These are phyloP conservation scores for Amesomyces nigricolor DNA, from an alignment of 2,329 filamentous ascomycete species.

Conservation along the genomic window DNA sequence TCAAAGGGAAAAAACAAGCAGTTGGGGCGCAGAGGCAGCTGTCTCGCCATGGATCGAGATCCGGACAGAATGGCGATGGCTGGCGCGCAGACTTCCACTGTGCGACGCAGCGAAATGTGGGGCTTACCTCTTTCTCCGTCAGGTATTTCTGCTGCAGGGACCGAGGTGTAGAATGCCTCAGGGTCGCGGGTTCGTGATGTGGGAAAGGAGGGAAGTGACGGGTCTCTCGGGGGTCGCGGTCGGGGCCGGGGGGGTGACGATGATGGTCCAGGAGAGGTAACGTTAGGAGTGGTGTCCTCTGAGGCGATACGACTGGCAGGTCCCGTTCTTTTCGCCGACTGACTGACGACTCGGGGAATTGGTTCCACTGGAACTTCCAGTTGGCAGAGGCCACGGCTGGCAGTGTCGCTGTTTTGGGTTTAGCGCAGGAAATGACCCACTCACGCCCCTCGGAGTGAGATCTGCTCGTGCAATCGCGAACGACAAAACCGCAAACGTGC, in stretches of 20 bases:
- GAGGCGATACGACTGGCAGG: constrained; percentile 24
- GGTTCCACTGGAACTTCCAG: constrained; percentile 9
- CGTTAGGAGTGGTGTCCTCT: constrained; percentile 10
- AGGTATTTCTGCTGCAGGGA: not conserved
- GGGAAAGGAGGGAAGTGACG: constrained; percentile 6
- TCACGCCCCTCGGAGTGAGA: constrained; percentile 6
- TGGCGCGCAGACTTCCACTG: constrained; percentile 12
- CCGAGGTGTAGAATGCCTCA: constrained; percentile 6
- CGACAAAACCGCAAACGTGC: not conserved
- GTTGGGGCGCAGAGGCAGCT: not conserved
- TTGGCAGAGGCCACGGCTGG: constrained; percentile 20
- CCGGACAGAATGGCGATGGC: constrained; percentile 12
- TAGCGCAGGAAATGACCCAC: constrained; percentile 14
- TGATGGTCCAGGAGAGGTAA: not conserved
- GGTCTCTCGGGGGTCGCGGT: not conserved
- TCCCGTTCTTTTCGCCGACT: constrained; percentile 20
- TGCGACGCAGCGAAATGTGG: constrained; percentile 10
- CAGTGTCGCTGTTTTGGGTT: constrained; percentile 13
- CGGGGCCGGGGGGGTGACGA: constrained; percentile 2
- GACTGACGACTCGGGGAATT: constrained; percentile 20
- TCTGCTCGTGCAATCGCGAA: constrained; percentile 2
- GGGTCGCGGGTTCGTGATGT: not conserved
- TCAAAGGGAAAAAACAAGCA: not conserved
- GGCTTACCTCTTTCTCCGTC: constrained; percentile 9
- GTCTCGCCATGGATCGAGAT: not conserved